Evolutionary conservation across 2,329 filamentous ascomycete genomes (phyloP).

Genomic region (Leptosphaerulina australis): DNA sequence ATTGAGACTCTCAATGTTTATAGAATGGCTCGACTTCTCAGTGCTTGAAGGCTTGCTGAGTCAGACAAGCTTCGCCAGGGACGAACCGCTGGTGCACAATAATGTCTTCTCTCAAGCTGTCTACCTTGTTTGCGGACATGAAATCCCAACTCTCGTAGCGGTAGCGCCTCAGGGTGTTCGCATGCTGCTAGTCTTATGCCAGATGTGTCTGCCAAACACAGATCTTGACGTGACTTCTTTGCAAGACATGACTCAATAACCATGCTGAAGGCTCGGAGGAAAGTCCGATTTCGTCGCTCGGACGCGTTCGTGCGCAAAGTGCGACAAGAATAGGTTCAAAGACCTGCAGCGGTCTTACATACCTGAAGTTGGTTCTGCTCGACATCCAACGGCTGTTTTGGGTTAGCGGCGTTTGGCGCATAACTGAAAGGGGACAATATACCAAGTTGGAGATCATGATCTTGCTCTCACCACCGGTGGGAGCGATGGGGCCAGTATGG

Average conservation of each 20-base stretch:
- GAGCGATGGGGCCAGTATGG: slow-evolving; percentile 68
- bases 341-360: slow-evolving; percentile 78
- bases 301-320: slow-evolving; percentile 40
- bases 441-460: slow-evolving; percentile 99
- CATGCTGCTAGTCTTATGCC: slow-evolving; percentile 42
- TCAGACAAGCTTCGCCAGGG: slow-evolving; percentile 22
- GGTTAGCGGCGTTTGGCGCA: slow-evolving; percentile 54
- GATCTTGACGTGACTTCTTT: slow-evolving; percentile 34
- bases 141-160: slow-evolving; percentile 35
- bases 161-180: slow-evolving; percentile 36
- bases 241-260: slow-evolving; percentile 39
- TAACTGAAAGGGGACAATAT: slow-evolving; percentile 52
- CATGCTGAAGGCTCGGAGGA: slow-evolving; percentile 25
- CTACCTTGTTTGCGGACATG: slow-evolving; percentile 22
- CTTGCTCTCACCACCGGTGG: slow-evolving; percentile 79
- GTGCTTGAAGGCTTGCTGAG: slow-evolving; percentile 18
- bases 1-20: slow-evolving; percentile 18
- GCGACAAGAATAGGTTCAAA: slow-evolving; percentile 49
- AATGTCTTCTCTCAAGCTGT: slow-evolving; percentile 22
- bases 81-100: slow-evolving; percentile 22
- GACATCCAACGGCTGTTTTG: slow-evolving; percentile 84
- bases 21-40: slow-evolving; percentile 21
- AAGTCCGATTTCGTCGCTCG: slow-evolving; percentile 39
- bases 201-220: slow-evolving; percentile 42
- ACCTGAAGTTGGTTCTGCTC: slow-evolving; percentile 99